Evolutionary conservation across 2,329 filamentous ascomycete species (phyloP), one percentile per base, ranked within the genome.

Genomic region (Hypoxylon sp.): DNA sequence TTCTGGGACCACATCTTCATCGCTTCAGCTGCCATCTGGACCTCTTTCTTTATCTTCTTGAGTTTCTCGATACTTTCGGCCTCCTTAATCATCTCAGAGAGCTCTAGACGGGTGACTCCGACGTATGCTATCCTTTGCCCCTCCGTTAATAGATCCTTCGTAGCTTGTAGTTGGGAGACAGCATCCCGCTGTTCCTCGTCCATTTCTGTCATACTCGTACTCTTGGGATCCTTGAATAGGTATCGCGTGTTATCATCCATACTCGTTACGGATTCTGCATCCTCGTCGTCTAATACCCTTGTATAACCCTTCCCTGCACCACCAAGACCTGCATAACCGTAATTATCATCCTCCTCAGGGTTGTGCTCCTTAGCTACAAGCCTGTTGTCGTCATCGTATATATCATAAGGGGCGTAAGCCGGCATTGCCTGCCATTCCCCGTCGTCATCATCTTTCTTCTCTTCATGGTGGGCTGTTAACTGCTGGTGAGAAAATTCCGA

Each of bases 201-300:
- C 55, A 90, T 88, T 39, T 90, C 91, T 22, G 84, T 84, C 65
- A 86, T 87, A 75, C 82, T 86, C 2, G 86, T 91, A 48, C 84
- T 86, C 59, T 85, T 85, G 13, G 85, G 81, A 66, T 94, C 90
- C 72, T 93, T 95, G 84, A 99, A 99, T 2, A 99, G 86, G 78
- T 99, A 99, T 62, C 94, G 90, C 0, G 96, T 99, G 76, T 98
- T 95, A 64, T 99, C 96, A 78, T 99, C 96, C 90, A 99, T 90
- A 81, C 95, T 98, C 3, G 94, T 99, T 53, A 92, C 92, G 29
- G 94, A 98, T 78, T 97, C 90, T 13, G 91, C 94, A 80, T 99
- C 96, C 71, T 99, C 96, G 74, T 99, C 96, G 74, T 97, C 87
- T 70, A 97, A 88, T n/a, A 99, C 94, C 53, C 94, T 88, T 0